A percentile compares a stretch with the other conserved stretches of the same genome.
Evolutionary conservation across 352 stramenopile genomes (phyloP).

Genomic region (Elongisporangium senticosum): DNA sequence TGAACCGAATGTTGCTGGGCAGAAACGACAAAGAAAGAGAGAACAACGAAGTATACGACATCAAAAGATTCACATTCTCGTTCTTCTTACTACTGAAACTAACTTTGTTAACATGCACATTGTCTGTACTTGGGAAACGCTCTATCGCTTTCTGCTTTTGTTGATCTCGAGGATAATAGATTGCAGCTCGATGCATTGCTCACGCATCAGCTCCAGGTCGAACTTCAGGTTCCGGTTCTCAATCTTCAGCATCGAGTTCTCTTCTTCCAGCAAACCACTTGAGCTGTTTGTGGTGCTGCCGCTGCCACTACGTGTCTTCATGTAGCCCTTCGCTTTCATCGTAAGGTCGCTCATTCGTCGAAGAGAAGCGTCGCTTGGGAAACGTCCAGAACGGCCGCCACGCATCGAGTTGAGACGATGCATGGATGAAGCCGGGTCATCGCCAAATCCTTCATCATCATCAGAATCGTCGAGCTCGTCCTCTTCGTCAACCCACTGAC

Average conservation of each 20-base stretch:
- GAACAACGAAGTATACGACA: not conserved
- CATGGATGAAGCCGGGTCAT: conserved; percentile 42
- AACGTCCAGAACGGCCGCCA: conserved; percentile 24
- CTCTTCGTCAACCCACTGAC: conserved; percentile 43
- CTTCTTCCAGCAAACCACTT: conserved; percentile 66
- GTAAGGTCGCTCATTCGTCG: conserved; percentile 70
- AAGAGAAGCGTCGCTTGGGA: conserved; percentile 11
- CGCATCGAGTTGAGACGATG: conserved; percentile 67
- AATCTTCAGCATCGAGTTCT: conserved; percentile 84
- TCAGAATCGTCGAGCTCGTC: conserved; percentile 35
- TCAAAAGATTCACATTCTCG: not conserved
- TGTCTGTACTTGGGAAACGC: not conserved
- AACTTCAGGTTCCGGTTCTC: conserved; percentile 87
- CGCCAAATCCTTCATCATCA: conserved; percentile 42
- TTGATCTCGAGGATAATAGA: conserved; percentile 88
- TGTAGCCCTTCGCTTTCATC: conserved; percentile 61
- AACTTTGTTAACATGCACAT: not conserved
- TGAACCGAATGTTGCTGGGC: too few species aligned
- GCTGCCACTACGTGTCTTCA: conserved; percentile 57
- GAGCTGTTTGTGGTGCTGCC: conserved; percentile 59
- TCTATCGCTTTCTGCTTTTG: conserved; percentile 83
- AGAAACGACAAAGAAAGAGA: too few species aligned
- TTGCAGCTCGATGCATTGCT: conserved; percentile 85
- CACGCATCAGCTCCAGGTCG: conserved; percentile 83
- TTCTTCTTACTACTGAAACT: not conserved